Base-by-base conservation (phyloP, 2,329 filamentous ascomycete species). In the Periconia sp. region DNA sequence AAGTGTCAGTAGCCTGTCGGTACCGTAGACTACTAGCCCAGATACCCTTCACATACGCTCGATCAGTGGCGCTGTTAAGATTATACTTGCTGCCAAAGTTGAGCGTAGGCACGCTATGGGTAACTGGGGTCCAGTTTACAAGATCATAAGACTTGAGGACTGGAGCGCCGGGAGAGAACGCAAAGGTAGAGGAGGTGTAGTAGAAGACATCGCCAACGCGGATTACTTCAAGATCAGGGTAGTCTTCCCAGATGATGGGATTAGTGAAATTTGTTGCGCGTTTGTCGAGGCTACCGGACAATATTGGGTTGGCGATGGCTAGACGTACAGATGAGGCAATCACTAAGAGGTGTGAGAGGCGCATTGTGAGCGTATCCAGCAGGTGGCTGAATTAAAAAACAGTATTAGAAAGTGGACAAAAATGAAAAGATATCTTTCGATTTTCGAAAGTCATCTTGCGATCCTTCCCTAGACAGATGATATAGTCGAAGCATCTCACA, bases 21-120 rank as follows among this genome's bases (percentile, higher is more conserved):
- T 83, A 82, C 4, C 75, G 68, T 44, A 84, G 65, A 0, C 75
- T 76, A 0, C 76, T 80, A 0, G 81, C 81, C 77, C 78, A 84
- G 5, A 78, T 82, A 0, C 81, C 81, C 31, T 75, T 70, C 7
- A 77, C 70, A 46, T 84, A 83, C 1, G 74, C 76, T 1, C 66
- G 64, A 39, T 52, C 46, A 3, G 65, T 59, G 3, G 68, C 65
- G 35, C 67, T 69, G 6, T 62, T 64, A 8, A 83, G 66, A 54
- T 79, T 66, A 63, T 82, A 83, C 5, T 68, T 67, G n/a, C 69
- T 52, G 5, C 61, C 59, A 37, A 71, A 72, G 43, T 70, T 65
- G 4, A 73, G 57, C 2, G 38, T 57, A 7, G 69, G 70, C 6
- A 73, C 66, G 22, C 66, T 69, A 50, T 73, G 70, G 2, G 63